Evolutionary conservation across 2,329 filamentous ascomycete genomes (phyloP).

Genomic region (Sclerotinia sclerotiorum): DNA sequence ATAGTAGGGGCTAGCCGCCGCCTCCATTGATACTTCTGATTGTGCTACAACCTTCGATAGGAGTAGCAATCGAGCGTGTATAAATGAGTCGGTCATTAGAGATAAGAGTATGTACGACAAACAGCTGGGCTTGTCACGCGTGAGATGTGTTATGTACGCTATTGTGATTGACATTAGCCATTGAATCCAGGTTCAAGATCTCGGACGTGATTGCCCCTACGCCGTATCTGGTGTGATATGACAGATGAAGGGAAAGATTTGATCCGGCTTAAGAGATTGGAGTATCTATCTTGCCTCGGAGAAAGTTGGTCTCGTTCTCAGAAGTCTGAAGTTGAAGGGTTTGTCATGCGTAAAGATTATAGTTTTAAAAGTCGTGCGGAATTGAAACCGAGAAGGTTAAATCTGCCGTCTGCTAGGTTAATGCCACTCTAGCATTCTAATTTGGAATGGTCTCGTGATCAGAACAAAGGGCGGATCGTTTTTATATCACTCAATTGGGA

Average conservation of each 20-base stretch:
- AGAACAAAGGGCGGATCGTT: background rate
- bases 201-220: background rate
- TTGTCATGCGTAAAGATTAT: background rate
- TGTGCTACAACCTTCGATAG: background rate
- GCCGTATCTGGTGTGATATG: background rate
- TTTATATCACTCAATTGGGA: background rate
- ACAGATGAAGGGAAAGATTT: background rate
- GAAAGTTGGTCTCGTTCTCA: background rate
- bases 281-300: background rate
- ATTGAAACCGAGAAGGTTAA: background rate
- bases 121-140: background rate
- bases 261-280: background rate
- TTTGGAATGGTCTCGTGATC: background rate
- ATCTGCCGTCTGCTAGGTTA: background rate
- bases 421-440: background rate
- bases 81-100: background rate
- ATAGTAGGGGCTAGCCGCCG: background rate
- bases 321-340: background rate
- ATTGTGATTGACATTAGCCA: background rate
- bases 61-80: background rate
- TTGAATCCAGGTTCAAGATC: background rate
- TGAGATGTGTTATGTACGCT: background rate
- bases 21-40: background rate
- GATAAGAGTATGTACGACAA: background rate
- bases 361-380: background rate